Evolutionary conservation across 1,284 basidiomycete species (phyloP).

Genomic region (Fomitopsis betulina): DNA sequence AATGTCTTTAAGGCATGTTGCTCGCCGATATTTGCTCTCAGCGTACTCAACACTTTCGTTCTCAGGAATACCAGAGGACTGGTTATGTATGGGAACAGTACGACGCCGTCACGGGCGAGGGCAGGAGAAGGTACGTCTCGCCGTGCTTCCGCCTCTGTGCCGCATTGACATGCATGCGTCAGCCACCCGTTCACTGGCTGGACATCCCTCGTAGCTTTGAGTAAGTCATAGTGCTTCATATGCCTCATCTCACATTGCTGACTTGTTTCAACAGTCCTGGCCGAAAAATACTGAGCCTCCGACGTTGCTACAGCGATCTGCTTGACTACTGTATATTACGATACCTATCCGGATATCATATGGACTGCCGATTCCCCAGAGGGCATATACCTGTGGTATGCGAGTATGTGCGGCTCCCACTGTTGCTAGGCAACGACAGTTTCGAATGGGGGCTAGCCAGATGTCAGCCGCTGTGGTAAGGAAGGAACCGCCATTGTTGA

Average conservation of each 20-base stretch:
- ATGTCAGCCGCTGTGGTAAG: too few relatives aligned
- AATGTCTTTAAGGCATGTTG: conserved; percentile 77
- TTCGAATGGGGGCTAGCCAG: too few relatives aligned
- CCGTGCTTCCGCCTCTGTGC: conserved; percentile 2
- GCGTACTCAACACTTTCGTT: neutral
- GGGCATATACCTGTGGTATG: too few relatives aligned
- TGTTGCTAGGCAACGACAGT: too few relatives aligned
- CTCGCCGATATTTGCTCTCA: neutral
- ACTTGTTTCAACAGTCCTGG: conserved; percentile 31
- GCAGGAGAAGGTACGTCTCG: conserved; percentile 66
- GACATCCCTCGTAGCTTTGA: conserved; percentile 81
- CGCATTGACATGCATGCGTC: conserved; percentile 6
- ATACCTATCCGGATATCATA: neutral
- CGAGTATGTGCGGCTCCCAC: too few relatives aligned
- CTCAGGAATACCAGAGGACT: conserved; percentile 84
- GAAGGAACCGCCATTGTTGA: too few relatives aligned
- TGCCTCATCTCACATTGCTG: conserved; percentile 10
- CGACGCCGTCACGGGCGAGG: conserved; percentile 78
- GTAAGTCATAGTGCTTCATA: conserved; percentile 35
- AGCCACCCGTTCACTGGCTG: conserved; percentile 94
- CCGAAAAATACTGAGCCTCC: conserved; percentile 36
- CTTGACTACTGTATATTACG: neutral
- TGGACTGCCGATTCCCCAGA: neutral
- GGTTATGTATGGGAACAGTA: conserved; percentile 98
- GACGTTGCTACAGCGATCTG: neutral